These are phyloP conservation scores for Laguncularia racemosa DNA, from an alignment of 345 rosid species.

Conservation along the genomic window DNA sequence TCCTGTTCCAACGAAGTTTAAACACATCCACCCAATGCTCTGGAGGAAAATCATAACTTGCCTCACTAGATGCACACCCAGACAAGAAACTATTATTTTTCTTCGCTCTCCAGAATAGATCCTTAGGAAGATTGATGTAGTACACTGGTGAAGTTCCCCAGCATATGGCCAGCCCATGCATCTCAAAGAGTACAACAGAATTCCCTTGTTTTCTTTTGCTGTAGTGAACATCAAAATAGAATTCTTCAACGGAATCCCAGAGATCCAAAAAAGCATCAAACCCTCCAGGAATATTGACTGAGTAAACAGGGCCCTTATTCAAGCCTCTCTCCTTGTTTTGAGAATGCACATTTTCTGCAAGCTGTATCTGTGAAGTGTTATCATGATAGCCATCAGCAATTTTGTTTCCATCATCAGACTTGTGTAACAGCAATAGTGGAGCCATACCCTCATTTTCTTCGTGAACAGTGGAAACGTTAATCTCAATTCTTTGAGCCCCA, in stretches of 20 bases:
- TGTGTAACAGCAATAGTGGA: conserved; percentile 12
- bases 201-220: conserved; percentile 43
- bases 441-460: conserved; percentile 12
- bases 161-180: conserved; percentile 88
- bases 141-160: conserved; percentile 84
- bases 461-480: conserved; percentile 14
- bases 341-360: conserved; percentile 14
- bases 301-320: conserved; percentile 68
- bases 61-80: conserved; percentile 26
- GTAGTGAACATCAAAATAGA: conserved; percentile 84
- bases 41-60: conserved; percentile 18
- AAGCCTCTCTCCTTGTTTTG: conserved; percentile 28
- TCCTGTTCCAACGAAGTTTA: conserved; percentile 62
- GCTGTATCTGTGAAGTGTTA: conserved; percentile 7
- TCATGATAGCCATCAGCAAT: conserved; percentile 9
- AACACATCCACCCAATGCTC: conserved; percentile 38
- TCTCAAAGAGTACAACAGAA: conserved; percentile 46
- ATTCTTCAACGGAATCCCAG: conserved; percentile 61
- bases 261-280: conserved; percentile 81
- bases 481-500: conserved; percentile 19
- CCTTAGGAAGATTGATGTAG: conserved; percentile 73
- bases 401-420: conserved; percentile 15
- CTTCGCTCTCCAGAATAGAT: conserved; percentile 42
- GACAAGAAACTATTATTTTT: conserved; percentile 26
- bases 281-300: conserved; percentile 59